Evolutionary conservation across 164 flowering plant genomes (phyloP).

Genomic region (Cinnamomum chago): DNA sequence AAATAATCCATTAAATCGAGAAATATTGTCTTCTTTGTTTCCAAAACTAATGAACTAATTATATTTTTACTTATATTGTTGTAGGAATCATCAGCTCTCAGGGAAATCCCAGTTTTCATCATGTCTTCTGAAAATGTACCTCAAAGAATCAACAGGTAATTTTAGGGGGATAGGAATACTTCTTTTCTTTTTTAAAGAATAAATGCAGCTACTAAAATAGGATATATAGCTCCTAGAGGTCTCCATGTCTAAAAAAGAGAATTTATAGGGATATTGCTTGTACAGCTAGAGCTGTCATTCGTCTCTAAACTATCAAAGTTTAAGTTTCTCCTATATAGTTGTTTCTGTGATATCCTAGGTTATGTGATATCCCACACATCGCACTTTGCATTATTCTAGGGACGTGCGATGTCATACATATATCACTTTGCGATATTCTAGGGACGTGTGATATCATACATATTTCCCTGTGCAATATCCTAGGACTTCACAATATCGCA

Average conservation of each 20-base stretch:
- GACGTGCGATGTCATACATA: too few species aligned
- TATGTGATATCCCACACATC: too few species aligned
- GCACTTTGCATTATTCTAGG: too few species aligned
- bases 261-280: too few species aligned
- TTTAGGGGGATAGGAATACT: neutral
- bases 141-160: conserved; percentile 54
- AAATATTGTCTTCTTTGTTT: neutral
- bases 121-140: conserved; percentile 77
- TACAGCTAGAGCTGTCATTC: neutral
- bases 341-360: too few species aligned
- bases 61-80: neutral
- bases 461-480: too few species aligned
- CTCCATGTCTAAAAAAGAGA: neutral
- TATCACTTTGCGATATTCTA: accelerated
- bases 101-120: conserved; percentile 69
- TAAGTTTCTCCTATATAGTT: too few species aligned
- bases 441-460: too few species aligned
- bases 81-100: conserved; percentile 54
- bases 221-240: too few species aligned
- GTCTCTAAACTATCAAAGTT: neutral
- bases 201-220: too few species aligned
- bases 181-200: too few species aligned
- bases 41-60: neutral
- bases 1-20: neutral
- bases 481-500: too few species aligned